phyloP scores from a whole-genome alignment of 208 protist genomes.

The Trypanosoma vivax region DNA sequence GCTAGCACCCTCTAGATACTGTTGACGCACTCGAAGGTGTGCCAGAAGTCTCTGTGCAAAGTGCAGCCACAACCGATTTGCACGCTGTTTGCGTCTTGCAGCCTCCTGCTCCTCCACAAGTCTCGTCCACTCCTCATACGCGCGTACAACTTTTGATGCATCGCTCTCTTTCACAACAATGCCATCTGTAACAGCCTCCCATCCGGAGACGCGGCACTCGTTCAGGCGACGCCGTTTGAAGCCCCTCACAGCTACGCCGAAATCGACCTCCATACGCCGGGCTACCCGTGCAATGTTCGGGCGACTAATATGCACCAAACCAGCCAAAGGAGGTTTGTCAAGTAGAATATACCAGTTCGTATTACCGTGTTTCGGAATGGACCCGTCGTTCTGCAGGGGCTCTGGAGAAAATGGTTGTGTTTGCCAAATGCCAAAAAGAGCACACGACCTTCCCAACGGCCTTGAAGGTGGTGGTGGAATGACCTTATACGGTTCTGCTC shows the following conservation, averaged over 20 bases:
- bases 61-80: conserved; percentile 82
- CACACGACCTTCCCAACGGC: conserved; percentile 62
- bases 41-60: conserved; percentile 68
- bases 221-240: conserved; percentile 62
- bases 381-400: conserved; percentile 45
- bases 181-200: conserved; percentile 74
- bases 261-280: conserved; percentile 73
- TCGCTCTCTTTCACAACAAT: conserved; percentile 72
- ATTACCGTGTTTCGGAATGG: conserved; percentile 63
- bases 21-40: conserved; percentile 62
- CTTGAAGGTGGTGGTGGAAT: conserved; percentile 74
- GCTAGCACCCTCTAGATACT: conserved; percentile 58
- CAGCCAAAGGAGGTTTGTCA: conserved; percentile 31
- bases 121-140: conserved; percentile 83
- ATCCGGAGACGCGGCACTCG: conserved; percentile 61
- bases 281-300: conserved; percentile 77
- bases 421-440: conserved; percentile 82
- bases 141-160: conserved; percentile 34
- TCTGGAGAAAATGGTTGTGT: conserved; percentile 78
- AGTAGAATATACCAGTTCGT: conserved; percentile 85
- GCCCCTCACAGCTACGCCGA: conserved; percentile 65
- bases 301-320: conserved; percentile 62
- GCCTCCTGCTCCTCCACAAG: conserved; percentile 79
- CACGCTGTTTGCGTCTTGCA: conserved; percentile 53
- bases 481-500: conserved; percentile 76